Percentiles rank a stretch among this genome's conserved stretches.
phyloP scores from a whole-genome alignment of 441 rosid species.

The Erysimum pusillum region DNA sequence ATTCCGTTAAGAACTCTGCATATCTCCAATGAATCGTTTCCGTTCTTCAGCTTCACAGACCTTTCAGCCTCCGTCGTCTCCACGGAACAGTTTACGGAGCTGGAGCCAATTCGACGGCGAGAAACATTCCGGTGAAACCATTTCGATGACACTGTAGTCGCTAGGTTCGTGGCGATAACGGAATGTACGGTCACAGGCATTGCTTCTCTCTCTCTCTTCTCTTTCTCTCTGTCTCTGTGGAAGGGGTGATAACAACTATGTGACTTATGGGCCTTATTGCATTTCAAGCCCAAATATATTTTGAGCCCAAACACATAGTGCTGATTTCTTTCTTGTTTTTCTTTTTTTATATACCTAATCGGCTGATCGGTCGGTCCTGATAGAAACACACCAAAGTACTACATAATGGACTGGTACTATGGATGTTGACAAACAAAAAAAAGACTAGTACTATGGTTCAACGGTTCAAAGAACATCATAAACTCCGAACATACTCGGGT shows the following conservation, averaged over 20 bases:
- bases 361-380: no score
- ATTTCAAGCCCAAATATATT: not conserved
- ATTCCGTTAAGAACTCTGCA: slow-evolving; percentile 90
- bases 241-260: not conserved
- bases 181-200: slow-evolving; percentile 49
- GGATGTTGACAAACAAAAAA: no score
- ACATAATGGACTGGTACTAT: no score
- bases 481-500: no score
- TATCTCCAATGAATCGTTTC: slow-evolving; percentile 76
- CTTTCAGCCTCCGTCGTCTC: slow-evolving; percentile 53
- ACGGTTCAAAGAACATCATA: no score
- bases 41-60: slow-evolving; percentile 64
- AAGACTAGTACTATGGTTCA: no score
- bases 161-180: slow-evolving; percentile 35
- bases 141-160: slow-evolving; percentile 34
- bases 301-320: no score
- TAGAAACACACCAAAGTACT: no score
- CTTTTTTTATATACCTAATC: no score
- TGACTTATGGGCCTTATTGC: not conserved
- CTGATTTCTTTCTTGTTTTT: no score
- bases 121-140: slow-evolving; percentile 39
- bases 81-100: slow-evolving; percentile 57
- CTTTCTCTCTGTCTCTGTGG: not conserved
- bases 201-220: not conserved
- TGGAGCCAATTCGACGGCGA: slow-evolving; percentile 31